These are phyloP conservation scores for Clohesyomyces aquaticus DNA, from an alignment of 495 filamentous ascomycete species.

Conservation along the genomic window DNA sequence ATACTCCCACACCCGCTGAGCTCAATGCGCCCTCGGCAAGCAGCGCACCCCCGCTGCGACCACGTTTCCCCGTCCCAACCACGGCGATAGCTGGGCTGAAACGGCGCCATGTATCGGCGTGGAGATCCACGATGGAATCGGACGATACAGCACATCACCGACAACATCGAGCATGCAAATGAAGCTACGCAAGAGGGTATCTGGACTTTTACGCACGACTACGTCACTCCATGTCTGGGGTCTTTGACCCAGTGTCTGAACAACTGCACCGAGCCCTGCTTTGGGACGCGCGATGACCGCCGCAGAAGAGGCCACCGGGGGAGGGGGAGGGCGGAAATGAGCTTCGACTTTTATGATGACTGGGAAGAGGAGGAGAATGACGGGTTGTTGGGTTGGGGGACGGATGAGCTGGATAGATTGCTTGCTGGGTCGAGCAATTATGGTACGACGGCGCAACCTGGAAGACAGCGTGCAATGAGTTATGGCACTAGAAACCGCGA, in stretches of 20 bases:
- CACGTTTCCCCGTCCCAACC: slow-evolving; percentile 4
- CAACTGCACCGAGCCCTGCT: slow-evolving; percentile 71
- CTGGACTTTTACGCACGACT: slow-evolving; percentile 84
- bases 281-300: slow-evolving; percentile 74
- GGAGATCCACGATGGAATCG: slow-evolving; percentile 93
- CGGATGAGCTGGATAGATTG: slow-evolving; percentile 83
- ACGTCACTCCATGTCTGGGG: slow-evolving; percentile 78
- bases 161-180: slow-evolving; percentile 89
- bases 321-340: slow-evolving; percentile 73
- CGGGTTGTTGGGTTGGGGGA: slow-evolving; percentile 69
- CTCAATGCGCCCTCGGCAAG: slow-evolving; percentile 30
- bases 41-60: slow-evolving; percentile 27
- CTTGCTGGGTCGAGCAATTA: slow-evolving; percentile 63
- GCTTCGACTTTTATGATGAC: slow-evolving; percentile 98
- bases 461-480: slow-evolving; percentile 79
- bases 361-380: slow-evolving; percentile 82
- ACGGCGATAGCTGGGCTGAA: slow-evolving; percentile 17
- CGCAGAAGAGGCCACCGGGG: slow-evolving; percentile 62
- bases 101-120: slow-evolving; percentile 57
- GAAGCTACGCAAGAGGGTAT: slow-evolving; percentile 86
- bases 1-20: not conserved
- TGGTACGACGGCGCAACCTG: slow-evolving; percentile 64
- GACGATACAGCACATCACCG: slow-evolving; percentile 88
- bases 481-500: slow-evolving; percentile 68
- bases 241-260: slow-evolving; percentile 67